Conservation (phyloP, 2,329 filamentous ascomycete species). For the Pseudopithomyces chartarum region DNA sequence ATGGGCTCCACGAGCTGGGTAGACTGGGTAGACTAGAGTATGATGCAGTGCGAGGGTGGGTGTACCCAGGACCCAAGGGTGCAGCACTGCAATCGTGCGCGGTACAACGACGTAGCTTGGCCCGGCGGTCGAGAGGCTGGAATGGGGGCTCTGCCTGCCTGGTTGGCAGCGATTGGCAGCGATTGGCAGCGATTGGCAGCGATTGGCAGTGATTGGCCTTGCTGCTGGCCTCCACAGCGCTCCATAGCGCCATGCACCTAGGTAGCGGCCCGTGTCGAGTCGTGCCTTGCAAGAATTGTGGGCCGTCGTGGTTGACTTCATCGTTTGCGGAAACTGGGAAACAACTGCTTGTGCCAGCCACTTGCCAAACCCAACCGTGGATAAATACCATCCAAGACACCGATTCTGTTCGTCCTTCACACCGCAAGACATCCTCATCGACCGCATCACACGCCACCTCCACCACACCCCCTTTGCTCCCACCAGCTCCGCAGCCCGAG, state of each 20-base stretch:
- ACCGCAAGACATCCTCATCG: slow-evolving; percentile 10
- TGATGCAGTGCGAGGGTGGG: background rate
- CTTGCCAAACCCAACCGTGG: background rate
- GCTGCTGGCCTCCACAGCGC: too few species aligned
- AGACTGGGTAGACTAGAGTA: too few species aligned
- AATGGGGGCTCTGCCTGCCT: background rate
- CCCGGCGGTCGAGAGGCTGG: background rate
- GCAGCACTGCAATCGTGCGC: background rate
- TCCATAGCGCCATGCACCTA: too few species aligned
- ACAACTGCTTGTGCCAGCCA: slow-evolving; percentile 15
- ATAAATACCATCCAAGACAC: slow-evolving; percentile 23
- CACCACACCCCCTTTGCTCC: background rate
- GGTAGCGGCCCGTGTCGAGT: background rate
- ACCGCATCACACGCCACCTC: too few species aligned
- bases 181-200: too few species aligned
- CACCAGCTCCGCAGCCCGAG: slow-evolving; percentile 6
- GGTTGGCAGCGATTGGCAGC: too few species aligned
- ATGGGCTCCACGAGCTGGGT: background rate
- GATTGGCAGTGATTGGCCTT: too few species aligned
- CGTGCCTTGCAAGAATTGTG: background rate
- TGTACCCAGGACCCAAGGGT: background rate
- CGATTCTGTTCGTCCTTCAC: slow-evolving; percentile 6
- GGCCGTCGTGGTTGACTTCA: slow-evolving; percentile 1
- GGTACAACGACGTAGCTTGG: background rate
- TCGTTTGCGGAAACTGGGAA: slow-evolving; percentile 13